Conservation (phyloP, 768 basidiomycete species). For the Lactarius akahatsu region DNA sequence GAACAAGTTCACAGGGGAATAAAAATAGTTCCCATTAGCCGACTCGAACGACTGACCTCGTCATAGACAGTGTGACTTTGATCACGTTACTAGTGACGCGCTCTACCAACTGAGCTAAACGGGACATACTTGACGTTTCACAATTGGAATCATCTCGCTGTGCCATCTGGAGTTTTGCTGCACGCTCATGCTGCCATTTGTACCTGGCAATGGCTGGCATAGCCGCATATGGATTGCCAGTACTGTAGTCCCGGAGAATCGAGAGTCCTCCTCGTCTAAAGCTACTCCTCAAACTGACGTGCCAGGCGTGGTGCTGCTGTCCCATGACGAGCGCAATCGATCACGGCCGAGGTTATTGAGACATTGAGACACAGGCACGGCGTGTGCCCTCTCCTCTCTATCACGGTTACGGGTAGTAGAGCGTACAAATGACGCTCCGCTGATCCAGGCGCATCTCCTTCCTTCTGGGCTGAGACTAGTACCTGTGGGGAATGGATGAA, state of each 20-base stretch:
- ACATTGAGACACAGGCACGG: slow-evolving; percentile 48
- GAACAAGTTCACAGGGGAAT: too few species aligned
- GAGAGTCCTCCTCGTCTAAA: slow-evolving; percentile 28
- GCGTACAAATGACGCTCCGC: too few species aligned
- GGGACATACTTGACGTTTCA: slow-evolving; percentile 26
- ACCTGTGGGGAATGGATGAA: too few species aligned
- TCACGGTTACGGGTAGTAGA: slow-evolving; percentile 37
- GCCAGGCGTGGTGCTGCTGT: slow-evolving; percentile 63
- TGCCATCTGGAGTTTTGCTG: too few species aligned
- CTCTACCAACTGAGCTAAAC: slow-evolving; percentile 50
- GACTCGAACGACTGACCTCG: slow-evolving; percentile 29
- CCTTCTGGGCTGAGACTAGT: too few species aligned
- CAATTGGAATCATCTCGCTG: neutral
- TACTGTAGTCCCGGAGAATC: neutral
- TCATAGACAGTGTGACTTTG: slow-evolving; percentile 6
- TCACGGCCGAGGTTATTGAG: slow-evolving; percentile 68
- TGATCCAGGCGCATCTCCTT: too few species aligned
- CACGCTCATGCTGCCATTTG: too few species aligned
- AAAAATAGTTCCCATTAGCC: slow-evolving; percentile 26
- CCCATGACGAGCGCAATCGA: slow-evolving; percentile 79
- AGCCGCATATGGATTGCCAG: too few species aligned
- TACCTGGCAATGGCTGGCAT: too few species aligned
- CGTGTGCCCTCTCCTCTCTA: slow-evolving; percentile 39
- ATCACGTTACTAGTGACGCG: slow-evolving; percentile 57
- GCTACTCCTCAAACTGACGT: slow-evolving; percentile 79